A percentile compares a stretch with the other conserved stretches of the same genome.
These are phyloP conservation scores for Apostasia shenzhenica DNA, from an alignment of 106 monocot species.

Conservation along the genomic window DNA sequence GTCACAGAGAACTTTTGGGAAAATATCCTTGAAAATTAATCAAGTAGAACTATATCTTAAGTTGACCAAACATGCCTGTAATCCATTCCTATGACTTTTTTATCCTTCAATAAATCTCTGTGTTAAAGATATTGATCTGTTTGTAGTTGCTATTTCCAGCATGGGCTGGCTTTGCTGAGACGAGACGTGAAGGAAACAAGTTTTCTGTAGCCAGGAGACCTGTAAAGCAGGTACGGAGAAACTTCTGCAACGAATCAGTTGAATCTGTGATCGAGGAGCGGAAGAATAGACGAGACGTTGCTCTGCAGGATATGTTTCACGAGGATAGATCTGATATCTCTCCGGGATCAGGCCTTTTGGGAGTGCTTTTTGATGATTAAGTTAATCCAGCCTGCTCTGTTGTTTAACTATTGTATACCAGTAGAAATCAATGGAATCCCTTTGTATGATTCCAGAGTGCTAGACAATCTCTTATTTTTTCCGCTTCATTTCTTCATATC, in stretches of 20 bases:
- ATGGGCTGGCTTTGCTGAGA: slow-evolving; percentile 91
- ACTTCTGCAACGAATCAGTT: slow-evolving; percentile 53
- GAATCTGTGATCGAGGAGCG: slow-evolving; percentile 69
- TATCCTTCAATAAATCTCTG: not conserved
- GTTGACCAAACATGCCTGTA: not conserved
- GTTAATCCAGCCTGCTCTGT: not conserved
- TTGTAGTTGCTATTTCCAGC: slow-evolving; percentile 25
- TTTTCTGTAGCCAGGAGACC: slow-evolving; percentile 66
- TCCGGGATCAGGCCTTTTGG: slow-evolving; percentile 21
- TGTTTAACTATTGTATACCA: no score
- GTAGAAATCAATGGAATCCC: no score
- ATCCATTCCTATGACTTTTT: not conserved
- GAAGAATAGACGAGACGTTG: slow-evolving; percentile 43
- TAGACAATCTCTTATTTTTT: no score
- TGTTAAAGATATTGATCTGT: not conserved
- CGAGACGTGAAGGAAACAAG: slow-evolving; percentile 66
- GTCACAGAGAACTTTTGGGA: no score
- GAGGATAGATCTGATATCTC: slow-evolving; percentile 16
- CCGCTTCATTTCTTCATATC: no score
- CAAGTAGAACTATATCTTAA: not conserved
- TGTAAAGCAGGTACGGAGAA: slow-evolving; percentile 45
- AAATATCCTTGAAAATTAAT: not conserved
- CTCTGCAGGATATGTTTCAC: slow-evolving; percentile 42
- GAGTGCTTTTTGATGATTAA: slow-evolving; percentile 24
- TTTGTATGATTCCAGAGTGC: no score